Evolutionary conservation across 768 basidiomycete genomes (phyloP).

Genomic region (Pilatotrama ljubarskyi): DNA sequence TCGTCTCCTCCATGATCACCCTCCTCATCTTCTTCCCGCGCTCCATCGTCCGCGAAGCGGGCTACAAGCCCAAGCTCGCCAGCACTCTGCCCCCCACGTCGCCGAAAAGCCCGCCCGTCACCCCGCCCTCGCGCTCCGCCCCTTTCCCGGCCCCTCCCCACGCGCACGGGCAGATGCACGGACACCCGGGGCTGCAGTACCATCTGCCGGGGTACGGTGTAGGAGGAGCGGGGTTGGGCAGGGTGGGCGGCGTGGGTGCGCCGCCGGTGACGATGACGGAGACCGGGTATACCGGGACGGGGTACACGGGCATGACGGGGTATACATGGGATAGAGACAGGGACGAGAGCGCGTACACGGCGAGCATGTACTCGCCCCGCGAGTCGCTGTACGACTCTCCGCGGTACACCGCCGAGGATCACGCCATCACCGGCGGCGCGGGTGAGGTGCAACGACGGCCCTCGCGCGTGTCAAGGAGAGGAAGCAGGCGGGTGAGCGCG

Average conservation of each 20-base stretch:
- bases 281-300: not conserved
- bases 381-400: conserved; percentile 19
- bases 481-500: conserved; percentile 5
- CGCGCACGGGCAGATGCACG: not conserved
- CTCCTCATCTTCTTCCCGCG: conserved; percentile 81
- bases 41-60: conserved; percentile 63
- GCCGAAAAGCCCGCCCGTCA: conserved; percentile 19
- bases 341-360: conserved; percentile 15
- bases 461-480: conserved; percentile 1
- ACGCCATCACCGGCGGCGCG: not conserved
- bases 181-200: not conserved
- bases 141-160: not conserved
- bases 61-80: conserved; percentile 50
- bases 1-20: conserved; percentile 79
- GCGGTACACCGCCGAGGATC: conserved; percentile 14
- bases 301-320: conserved; percentile 6
- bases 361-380: conserved; percentile 15
- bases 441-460: not conserved
- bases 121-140: conserved; percentile 13
- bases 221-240: too few species aligned
- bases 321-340: conserved; percentile 7
- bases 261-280: not conserved
- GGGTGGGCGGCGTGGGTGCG: not conserved
- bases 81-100: conserved; percentile 7
- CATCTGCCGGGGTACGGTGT: too few species aligned